Evolutionary conservation across 1,284 basidiomycete species (phyloP), one percentile per base, ranked within the genome.

Genomic region (Taiwanofungus camphoratus): DNA sequence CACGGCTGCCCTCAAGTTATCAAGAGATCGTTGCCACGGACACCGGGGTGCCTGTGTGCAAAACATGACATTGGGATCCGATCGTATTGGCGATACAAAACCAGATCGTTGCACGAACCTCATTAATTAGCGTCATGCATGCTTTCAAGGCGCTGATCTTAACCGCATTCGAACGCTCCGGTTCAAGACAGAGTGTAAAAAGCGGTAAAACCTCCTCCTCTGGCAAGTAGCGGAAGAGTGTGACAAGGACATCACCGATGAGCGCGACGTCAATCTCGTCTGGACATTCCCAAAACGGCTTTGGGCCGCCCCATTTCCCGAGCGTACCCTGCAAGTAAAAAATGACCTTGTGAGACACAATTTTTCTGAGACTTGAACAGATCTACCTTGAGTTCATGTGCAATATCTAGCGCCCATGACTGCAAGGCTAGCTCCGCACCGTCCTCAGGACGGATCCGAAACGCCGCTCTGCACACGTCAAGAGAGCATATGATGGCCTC

Each of bases 381-480:
- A 4, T 23, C 39, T 62, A 86, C 88, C 74, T 82, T 87, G 43
- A 92, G 71, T 48, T 92, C 88, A 52, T 84, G 80, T 2, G 83
- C 85, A 11, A 89, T 65, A 55, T 93, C 90, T 13, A 67, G 69
- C 0, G 86, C 85, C 19, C 92, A 67, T 8, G 77, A 61, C 19
- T 81, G 74, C 20, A 93, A 60, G n/a, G 87, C 76, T 5, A 86
- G 62, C 8, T 92, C 88, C 8, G 66, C 64, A 13, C 65, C 64
- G 4, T 74, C 78, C 3, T 75, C 70, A 0, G 79, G 74, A 7
- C 74, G 73, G 23, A 89, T 70, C 42, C 79, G 74, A 33, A 80
- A 82, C 2, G 90, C 91, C 1, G 86, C 89, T 45, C 84, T 77
- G 61, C 89, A 87, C 24, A 92, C 67, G 57, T 96, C 92, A 21